Evolutionary conservation across 306 rosid genomes (phyloP), one percentile per base, ranked within the genome.

Genomic region (Castanea mollissima): DNA sequence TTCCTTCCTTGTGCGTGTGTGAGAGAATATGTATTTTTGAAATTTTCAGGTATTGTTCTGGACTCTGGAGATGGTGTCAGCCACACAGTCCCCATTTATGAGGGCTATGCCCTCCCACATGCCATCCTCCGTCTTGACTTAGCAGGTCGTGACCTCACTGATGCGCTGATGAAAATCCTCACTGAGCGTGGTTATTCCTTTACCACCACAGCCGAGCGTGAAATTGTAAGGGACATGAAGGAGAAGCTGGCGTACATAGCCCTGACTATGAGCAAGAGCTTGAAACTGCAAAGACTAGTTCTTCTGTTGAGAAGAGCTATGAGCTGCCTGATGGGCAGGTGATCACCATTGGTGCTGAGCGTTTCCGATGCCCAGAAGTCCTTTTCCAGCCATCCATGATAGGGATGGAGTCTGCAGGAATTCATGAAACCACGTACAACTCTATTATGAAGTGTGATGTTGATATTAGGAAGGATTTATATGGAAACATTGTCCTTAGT

Each of bases 371-470:
- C 71, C 97, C 96, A 4, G 96, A 93, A 80, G 96, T 93, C 70
- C 96, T 93, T 74, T 93, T 93, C 92, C 96, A 93, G 83, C 97
- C 97, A 69, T 91, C 96, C 80, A 90, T 92, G 95, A 92, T 92
- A 16, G 97, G 95, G 69, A 92, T 92, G 97, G 97, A 92, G 86
- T 89, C 95, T 85, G 85, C 88, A 38, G 95, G 95, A 69, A 90
- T 92, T 79, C 97, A 92, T 0, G 97, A 92, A 78, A 92, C 95
- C 44, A 92, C 97, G 14, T 92, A 92, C 85, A 92, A 92, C 82
- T 92, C 97, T 49, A 90, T 92, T 68, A 92, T 92, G 97, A 92
- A 92, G 86, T 92, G 97, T 38, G 97, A 92, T 51, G 97, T 90
- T 0, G 97, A 92, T 74, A 92, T 92, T 57, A 89, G 97, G 83